Evolutionary conservation across 352 stramenopile species (phyloP).

Genomic region (Phytopythium sindhum): DNA sequence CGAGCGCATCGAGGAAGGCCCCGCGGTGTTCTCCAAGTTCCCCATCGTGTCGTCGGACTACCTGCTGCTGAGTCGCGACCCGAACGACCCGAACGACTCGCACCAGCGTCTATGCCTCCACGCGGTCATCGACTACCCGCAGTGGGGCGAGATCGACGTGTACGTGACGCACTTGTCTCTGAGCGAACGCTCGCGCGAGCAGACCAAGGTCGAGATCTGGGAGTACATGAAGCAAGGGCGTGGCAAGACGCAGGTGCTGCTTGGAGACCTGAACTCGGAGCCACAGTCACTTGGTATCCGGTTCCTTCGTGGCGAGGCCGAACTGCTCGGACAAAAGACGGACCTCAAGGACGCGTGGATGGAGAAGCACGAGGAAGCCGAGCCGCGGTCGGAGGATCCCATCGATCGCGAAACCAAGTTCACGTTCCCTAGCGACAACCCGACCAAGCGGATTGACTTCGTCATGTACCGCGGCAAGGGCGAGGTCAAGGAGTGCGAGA

Average conservation of each 20-base stretch:
- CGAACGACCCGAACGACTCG: conserved; percentile 80
- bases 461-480: conserved; percentile 70
- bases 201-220: conserved; percentile 80
- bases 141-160: conserved; percentile 71
- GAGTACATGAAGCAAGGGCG: conserved; percentile 67
- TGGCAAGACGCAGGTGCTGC: conserved; percentile 67
- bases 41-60: conserved; percentile 83
- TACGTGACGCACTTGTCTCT: conserved; percentile 88
- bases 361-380: conserved; percentile 53
- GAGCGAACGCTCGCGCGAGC: conserved; percentile 64
- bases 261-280: conserved; percentile 87
- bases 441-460: conserved; percentile 87
- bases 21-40: conserved; percentile 75
- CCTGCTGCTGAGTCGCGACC: conserved; percentile 69
- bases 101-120: conserved; percentile 86
- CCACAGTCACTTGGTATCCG: conserved; percentile 74
- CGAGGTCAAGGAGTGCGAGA: conserved; percentile 58
- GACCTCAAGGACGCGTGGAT: conserved; percentile 82
- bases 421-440: conserved; percentile 85
- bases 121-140: conserved; percentile 59
- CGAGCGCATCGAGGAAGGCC: conserved; percentile 84
- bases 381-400: conserved; percentile 42
- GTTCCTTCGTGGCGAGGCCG: conserved; percentile 66
- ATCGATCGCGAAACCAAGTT: conserved; percentile 53
- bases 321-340: conserved; percentile 47